Percentiles rank a stretch among this genome's conserved stretches.
Evolutionary conservation across 1,284 basidiomycete genomes (phyloP).

Genomic region (Leucoagaricus sp.): DNA sequence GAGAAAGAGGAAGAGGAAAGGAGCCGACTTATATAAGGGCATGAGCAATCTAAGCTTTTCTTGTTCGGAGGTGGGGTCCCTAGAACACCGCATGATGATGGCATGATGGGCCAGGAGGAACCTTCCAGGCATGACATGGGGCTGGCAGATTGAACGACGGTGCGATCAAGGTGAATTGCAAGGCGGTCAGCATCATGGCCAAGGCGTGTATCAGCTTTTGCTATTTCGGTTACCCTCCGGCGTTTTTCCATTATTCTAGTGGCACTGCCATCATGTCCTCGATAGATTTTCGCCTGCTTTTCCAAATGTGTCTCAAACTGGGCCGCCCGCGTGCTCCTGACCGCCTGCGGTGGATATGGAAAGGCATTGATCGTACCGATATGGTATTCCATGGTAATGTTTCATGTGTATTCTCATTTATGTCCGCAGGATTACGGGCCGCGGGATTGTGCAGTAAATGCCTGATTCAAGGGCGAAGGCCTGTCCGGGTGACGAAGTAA

Average conservation of each 20-base stretch:
- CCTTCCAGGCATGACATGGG: background rate
- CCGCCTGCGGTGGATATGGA: background rate
- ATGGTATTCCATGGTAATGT: no score
- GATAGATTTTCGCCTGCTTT: background rate
- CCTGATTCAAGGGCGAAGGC: no score
- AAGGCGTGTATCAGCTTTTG: slow-evolving; percentile 6
- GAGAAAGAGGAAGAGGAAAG: background rate
- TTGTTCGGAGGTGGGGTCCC: background rate
- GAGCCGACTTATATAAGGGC: background rate
- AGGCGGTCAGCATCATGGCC: background rate
- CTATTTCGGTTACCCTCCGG: background rate
- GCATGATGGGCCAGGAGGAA: background rate
- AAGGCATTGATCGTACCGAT: background rate
- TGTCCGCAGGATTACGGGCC: background rate
- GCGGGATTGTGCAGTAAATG: no score
- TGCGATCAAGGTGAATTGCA: background rate
- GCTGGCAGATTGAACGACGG: background rate
- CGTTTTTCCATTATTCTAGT: background rate
- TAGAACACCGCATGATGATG: slow-evolving; percentile 1
- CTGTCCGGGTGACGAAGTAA: no score
- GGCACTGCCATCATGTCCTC: background rate
- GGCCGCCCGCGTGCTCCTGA: background rate
- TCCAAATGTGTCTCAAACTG: background rate
- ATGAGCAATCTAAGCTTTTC: background rate
- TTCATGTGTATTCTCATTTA: background rate